phyloP scores from a whole-genome alignment of 169 alveolate species.

The Pseudocohnilembus persalinus region DNA sequence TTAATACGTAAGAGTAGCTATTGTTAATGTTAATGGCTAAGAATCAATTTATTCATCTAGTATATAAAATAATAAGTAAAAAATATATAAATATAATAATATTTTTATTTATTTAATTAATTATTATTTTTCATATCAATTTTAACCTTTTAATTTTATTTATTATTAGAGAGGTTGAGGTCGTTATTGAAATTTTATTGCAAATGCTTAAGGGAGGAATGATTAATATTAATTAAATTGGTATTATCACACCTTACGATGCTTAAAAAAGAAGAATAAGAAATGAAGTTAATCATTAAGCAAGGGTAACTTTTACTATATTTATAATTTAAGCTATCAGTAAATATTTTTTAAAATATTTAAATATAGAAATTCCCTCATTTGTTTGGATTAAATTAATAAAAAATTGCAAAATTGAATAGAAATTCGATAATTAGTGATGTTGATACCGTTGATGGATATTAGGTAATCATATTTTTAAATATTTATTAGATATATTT shows the following conservation, averaged over 20 bases:
- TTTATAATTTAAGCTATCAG: no score
- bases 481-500: neutral
- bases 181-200: constrained; percentile 1
- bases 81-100: neutral
- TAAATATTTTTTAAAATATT: neutral
- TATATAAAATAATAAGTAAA: constrained; percentile 32
- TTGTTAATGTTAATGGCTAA: constrained; percentile 36
- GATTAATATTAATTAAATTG: constrained; percentile 19
- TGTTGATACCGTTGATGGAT: constrained; percentile 23
- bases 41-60: constrained; percentile 23
- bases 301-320: neutral
- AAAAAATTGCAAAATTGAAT: neutral
- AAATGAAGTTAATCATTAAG: constrained; percentile 3
- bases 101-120: no score
- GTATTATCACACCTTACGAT: constrained; percentile 43
- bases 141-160: no score
- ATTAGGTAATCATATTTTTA: neutral
- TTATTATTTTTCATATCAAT: neutral
- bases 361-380: neutral
- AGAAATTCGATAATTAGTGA: neutral
- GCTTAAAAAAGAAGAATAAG: constrained; percentile 39
- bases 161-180: constrained; percentile 3
- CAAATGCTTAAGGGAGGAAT: neutral
- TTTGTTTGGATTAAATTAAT: neutral
- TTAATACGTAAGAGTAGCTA: constrained; percentile 35